Conservation (phyloP, 177 flowering plant genomes). For the Tripterygium wilfordii region DNA sequence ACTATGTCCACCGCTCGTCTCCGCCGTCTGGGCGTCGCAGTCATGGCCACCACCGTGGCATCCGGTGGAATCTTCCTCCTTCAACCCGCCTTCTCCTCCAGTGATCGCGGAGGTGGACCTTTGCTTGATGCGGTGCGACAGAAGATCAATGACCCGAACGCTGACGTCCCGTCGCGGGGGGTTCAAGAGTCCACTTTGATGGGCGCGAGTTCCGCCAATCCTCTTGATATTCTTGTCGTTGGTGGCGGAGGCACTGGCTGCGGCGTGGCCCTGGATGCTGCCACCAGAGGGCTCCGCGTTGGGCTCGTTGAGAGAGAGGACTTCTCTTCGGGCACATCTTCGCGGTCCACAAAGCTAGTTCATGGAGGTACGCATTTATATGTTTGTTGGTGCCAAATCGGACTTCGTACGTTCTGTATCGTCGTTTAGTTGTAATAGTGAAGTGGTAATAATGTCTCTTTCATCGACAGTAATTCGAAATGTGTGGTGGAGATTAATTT, state of each 20-base stretch:
- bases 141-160: constrained; percentile 43
- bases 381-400: no score
- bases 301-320: constrained; percentile 97
- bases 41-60: constrained; percentile 19
- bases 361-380: constrained; percentile 99
- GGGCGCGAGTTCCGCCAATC: constrained; percentile 49
- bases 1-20: constrained; percentile 38
- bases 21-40: constrained; percentile 36
- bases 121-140: constrained; percentile 25
- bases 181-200: constrained; percentile 60
- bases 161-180: constrained; percentile 57
- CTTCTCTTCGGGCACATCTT: constrained; percentile 92
- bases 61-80: constrained; percentile 21
- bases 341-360: constrained; percentile 86
- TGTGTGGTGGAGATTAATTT: no score
- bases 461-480: no score
- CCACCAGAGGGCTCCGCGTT: constrained; percentile 75
- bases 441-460: no score
- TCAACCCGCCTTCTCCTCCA: constrained; percentile 27
- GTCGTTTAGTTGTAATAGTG: no score
- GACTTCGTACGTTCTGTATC: no score
- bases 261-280: constrained; percentile 93
- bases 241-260: constrained; percentile 98
- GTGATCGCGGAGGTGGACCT: constrained; percentile 37
- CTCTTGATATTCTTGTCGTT: constrained; percentile 80